Evolutionary conservation across 495 filamentous ascomycete species (phyloP).

Genomic region (Podospora bellae-mahoneyi): DNA sequence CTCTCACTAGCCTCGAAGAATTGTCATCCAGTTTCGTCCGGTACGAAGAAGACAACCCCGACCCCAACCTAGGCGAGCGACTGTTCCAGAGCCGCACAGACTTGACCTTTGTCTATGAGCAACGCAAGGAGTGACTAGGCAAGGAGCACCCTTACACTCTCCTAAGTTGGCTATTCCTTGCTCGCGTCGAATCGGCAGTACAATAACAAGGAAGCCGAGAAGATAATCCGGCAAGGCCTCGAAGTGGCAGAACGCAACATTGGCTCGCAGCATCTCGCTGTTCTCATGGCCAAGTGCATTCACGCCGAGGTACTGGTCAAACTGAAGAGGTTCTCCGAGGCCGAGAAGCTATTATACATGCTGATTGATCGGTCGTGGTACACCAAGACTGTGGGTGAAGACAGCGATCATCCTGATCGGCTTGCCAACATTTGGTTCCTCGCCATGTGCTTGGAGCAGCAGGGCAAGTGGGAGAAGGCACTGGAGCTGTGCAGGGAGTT

Average conservation of each 20-base stretch:
- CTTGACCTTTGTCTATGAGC: conserved; percentile 28
- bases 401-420: conserved; percentile 11
- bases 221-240: conserved; percentile 3
- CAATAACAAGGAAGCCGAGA: conserved; percentile 5
- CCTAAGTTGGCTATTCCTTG: conserved; percentile 31
- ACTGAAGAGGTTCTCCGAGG: conserved; percentile 2
- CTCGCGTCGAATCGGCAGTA: conserved; percentile 18
- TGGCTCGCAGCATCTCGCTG: conserved; percentile 3
- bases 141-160: conserved; percentile 40
- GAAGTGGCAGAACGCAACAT: conserved; percentile 10
- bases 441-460: conserved; percentile 8
- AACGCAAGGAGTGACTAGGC: conserved; percentile 31
- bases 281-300: conserved; percentile 8
- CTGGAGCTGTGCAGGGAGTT: conserved; percentile 9
- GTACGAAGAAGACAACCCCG: background rate
- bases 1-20: conserved; percentile 33
- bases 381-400: conserved; percentile 4
- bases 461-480: conserved; percentile 7
- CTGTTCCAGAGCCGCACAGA: conserved; percentile 15
- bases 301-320: conserved; percentile 2
- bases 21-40: conserved; percentile 18
- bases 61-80: background rate
- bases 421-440: conserved; percentile 6
- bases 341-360: background rate
- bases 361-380: conserved; percentile 11